A percentile compares a stretch with the other conserved stretches of the same genome.
Conservation (phyloP, 768 basidiomycete genomes). For the Cystobasidium onofrii region DNA sequence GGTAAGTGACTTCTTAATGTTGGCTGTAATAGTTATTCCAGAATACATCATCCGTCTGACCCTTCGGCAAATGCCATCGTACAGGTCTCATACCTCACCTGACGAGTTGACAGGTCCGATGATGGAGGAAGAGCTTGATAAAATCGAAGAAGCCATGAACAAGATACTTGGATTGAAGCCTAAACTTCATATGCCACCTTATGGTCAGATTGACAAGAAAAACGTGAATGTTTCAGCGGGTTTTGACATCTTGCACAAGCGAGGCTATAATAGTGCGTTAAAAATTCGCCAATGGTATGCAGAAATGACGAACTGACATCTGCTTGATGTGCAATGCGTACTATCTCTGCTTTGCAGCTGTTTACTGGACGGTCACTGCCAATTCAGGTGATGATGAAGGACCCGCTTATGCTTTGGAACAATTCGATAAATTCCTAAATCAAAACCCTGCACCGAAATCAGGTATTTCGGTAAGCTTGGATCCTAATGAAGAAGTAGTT, state of each 20-base stretch:
- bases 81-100: not conserved
- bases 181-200: constrained; percentile 36
- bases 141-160: constrained; percentile 34
- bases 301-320: not conserved
- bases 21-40: too few species aligned
- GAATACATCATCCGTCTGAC: too few species aligned
- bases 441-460: constrained; percentile 1
- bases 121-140: not conserved
- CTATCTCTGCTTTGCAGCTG: not conserved
- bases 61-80: not conserved
- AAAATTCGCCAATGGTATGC: not conserved
- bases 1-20: not conserved
- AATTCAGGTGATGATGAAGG: constrained; percentile 34
- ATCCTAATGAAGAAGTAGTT: constrained; percentile 22
- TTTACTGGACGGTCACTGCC: constrained; percentile 28
- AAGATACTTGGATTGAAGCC: constrained; percentile 41
- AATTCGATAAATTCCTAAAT: constrained; percentile 33
- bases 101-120: not conserved
- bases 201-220: constrained; percentile 11
- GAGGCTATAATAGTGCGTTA: not conserved
- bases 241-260: not conserved
- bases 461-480: constrained; percentile 38
- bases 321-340: not conserved
- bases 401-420: not conserved
- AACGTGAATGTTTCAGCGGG: not conserved